phyloP scores from a whole-genome alignment of 106 monocot species.

The Apostasia shenzhenica region DNA sequence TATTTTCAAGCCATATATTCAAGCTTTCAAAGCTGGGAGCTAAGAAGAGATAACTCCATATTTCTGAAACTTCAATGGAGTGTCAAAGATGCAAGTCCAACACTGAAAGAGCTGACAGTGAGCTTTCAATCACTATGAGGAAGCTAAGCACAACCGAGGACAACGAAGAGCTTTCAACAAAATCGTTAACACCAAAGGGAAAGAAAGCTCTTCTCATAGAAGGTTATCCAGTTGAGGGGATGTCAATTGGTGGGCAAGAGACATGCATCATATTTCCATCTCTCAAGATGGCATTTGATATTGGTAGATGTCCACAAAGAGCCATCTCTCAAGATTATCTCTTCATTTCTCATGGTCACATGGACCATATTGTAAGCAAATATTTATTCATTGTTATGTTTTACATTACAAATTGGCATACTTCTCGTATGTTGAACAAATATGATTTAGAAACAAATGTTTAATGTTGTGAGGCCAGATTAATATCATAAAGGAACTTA shows the following conservation, averaged over 20 bases:
- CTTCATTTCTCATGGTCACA: constrained; percentile 91
- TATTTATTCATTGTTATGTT: not conserved
- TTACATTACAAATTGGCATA: not conserved
- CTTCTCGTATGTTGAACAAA: no score
- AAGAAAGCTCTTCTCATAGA: constrained; percentile 40
- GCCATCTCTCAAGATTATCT: constrained; percentile 90
- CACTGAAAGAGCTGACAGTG: not conserved
- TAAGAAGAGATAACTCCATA: not conserved
- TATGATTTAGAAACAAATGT: no score
- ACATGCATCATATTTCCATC: constrained; percentile 90
- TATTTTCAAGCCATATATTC: not conserved
- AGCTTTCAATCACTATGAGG: not conserved
- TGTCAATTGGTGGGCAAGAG: constrained; percentile 91
- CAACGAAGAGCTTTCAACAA: not conserved
- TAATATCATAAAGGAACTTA: no score
- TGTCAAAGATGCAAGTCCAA: not conserved
- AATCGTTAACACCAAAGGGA: constrained; percentile 14
- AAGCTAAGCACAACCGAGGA: constrained; percentile 1
- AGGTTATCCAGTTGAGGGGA: constrained; percentile 81
- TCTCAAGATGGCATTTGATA: constrained; percentile 82
- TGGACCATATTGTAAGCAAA: constrained; percentile 89
- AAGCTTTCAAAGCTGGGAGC: not conserved
- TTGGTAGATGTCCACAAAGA: constrained; percentile 87
- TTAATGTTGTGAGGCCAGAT: no score
- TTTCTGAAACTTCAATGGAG: not conserved